A percentile compares a stretch with the other conserved stretches of the same genome.
Evolutionary conservation across 495 filamentous ascomycete genomes (phyloP).

Genomic region (Extremus antarcticus): DNA sequence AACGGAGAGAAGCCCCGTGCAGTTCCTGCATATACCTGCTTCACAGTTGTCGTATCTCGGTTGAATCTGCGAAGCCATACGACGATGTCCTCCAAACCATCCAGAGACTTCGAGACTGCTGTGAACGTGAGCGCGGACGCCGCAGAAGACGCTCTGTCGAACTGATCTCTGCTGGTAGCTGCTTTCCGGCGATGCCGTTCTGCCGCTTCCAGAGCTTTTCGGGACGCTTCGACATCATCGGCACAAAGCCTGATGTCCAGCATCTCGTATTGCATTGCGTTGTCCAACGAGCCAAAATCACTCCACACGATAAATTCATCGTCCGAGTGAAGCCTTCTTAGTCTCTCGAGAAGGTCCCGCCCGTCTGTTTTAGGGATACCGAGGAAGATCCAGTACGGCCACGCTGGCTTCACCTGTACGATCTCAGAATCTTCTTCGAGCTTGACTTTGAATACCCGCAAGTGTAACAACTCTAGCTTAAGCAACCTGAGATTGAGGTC

Average conservation of each 20-base stretch:
- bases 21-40: neutral
- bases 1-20: neutral
- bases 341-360: neutral
- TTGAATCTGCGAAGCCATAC: neutral
- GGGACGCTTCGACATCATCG: neutral
- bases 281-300: neutral
- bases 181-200: neutral
- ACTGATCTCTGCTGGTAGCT: neutral
- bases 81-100: neutral
- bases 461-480: neutral
- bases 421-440: neutral
- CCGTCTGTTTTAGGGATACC: neutral
- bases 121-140: neutral
- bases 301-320: neutral
- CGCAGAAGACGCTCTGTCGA: neutral
- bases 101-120: neutral
- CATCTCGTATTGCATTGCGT: neutral
- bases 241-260: neutral
- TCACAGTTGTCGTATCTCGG: neutral
- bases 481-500: neutral
- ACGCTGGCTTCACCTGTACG: neutral
- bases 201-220: neutral
- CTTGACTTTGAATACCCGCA: neutral
- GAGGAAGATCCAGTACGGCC: neutral
- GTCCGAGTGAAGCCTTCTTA: neutral